A percentile compares a stretch with the other conserved stretches of the same genome.
Conservation (phyloP, 108 stramenopile species). For the Fistulifera pelliculosa region DNA sequence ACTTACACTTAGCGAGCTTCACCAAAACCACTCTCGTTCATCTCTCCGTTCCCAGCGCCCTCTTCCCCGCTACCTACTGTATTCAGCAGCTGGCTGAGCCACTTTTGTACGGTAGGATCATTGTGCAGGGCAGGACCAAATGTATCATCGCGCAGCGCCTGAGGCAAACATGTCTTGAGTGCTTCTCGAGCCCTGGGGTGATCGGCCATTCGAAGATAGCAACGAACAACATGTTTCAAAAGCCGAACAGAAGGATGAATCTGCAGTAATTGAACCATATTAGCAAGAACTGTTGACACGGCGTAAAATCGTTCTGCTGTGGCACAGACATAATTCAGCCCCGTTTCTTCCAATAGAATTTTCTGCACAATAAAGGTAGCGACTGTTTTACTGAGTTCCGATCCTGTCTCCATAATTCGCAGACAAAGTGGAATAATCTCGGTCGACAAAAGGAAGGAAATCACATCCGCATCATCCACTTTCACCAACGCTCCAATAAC, state of each 20-base stretch:
- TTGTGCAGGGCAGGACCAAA: slow-evolving; percentile 73
- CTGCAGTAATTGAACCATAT: slow-evolving; percentile 89
- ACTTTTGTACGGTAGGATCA: slow-evolving; percentile 87
- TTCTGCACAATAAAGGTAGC: slow-evolving; percentile 99
- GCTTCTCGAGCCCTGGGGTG: slow-evolving; percentile 93
- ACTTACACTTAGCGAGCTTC: no score
- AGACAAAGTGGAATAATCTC: slow-evolving; percentile 70
- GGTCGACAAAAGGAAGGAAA: slow-evolving; percentile 93
- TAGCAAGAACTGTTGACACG: slow-evolving; percentile 85
- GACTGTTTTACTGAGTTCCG: slow-evolving; percentile 94
- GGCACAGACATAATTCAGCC: slow-evolving; percentile 97
- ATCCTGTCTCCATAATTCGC: slow-evolving; percentile 82
- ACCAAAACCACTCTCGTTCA: background rate
- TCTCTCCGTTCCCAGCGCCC: background rate
- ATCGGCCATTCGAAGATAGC: slow-evolving; percentile 93
- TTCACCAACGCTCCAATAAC: slow-evolving; percentile 99
- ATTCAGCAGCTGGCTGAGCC: slow-evolving; percentile 75
- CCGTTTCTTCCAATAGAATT: slow-evolving; percentile 94
- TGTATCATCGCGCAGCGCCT: slow-evolving; percentile 80
- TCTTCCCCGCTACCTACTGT: slow-evolving; percentile 33
- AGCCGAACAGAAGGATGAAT: slow-evolving; percentile 84
- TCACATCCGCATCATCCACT: slow-evolving; percentile 96
- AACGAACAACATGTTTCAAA: slow-evolving; percentile 97
- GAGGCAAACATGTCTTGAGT: slow-evolving; percentile 87
- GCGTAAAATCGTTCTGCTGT: slow-evolving; percentile 99